These are phyloP conservation scores for Dactylellina haptotyla DNA, from an alignment of 2,329 filamentous ascomycete genomes.

Conservation along the genomic window DNA sequence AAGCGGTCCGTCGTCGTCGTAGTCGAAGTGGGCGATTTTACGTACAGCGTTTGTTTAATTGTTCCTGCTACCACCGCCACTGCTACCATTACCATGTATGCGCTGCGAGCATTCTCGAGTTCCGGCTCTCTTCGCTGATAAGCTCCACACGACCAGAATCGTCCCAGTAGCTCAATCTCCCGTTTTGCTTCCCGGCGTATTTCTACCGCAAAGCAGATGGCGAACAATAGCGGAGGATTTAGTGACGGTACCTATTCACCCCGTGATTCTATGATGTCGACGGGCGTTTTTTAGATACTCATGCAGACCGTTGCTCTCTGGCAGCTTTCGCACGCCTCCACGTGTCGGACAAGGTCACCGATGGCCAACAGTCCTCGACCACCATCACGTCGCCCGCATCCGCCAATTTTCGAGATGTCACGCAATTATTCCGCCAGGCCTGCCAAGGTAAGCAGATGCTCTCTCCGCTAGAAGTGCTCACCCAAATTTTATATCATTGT, in stretches of 20 bases:
- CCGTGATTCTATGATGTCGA: neutral
- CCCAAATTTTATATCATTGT: neutral
- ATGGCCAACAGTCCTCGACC: slow-evolving; percentile 14
- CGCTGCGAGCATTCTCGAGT: slow-evolving; percentile 10
- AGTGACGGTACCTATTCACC: slow-evolving; percentile 38
- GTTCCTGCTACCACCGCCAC: no score
- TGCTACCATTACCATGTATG: slow-evolving; percentile 9
- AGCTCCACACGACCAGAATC: slow-evolving; percentile 41
- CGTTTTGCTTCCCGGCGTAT: slow-evolving; percentile 1
- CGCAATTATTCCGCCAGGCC: slow-evolving; percentile 47
- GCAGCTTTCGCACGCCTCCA: slow-evolving; percentile 49
- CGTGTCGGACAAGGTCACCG: slow-evolving; percentile 46
- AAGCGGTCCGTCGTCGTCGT: slow-evolving; percentile 6
- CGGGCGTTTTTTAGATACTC: neutral
- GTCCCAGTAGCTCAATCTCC: slow-evolving; percentile 15
- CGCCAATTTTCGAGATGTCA: slow-evolving; percentile 46
- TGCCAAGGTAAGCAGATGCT: slow-evolving; percentile 44
- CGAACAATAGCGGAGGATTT: slow-evolving; percentile 52
- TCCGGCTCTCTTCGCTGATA: slow-evolving; percentile 36
- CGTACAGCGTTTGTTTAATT: slow-evolving; percentile 27
- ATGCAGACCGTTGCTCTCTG: slow-evolving; percentile 13
- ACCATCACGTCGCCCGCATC: slow-evolving; percentile 32
- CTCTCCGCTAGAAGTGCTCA: neutral
- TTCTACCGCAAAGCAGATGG: slow-evolving; percentile 21
- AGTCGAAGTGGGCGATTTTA: no score